Conservation (phyloP, 176 grass and related monocot species). For the Paspalum notatum region DNA sequence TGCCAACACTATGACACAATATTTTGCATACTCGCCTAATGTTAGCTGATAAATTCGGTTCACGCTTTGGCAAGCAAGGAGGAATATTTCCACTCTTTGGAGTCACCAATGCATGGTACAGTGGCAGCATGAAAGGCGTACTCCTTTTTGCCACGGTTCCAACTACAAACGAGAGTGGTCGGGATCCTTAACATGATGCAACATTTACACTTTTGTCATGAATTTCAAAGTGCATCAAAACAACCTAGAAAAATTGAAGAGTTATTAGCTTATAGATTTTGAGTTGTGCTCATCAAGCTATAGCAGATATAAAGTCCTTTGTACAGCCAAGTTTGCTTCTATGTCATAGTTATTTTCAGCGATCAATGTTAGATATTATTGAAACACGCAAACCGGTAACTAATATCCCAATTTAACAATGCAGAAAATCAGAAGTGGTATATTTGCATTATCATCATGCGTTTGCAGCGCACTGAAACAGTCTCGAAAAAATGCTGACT, state of each 20-base stretch:
- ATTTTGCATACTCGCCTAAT: too few species aligned
- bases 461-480: background rate
- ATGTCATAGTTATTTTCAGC: background rate
- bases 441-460: background rate
- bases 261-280: background rate
- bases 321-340: background rate
- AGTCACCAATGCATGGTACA: background rate
- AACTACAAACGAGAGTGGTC: background rate
- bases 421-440: background rate
- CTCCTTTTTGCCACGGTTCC: background rate
- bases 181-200: constrained; percentile 2
- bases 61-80: background rate
- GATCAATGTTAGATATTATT: background rate
- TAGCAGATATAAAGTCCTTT: constrained; percentile 15
- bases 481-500: background rate
- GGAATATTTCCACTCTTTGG: background rate
- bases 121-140: background rate
- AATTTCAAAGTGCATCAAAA: constrained; percentile 3
- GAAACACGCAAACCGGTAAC: background rate
- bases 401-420: background rate
- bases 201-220: background rate
- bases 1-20: too few species aligned
- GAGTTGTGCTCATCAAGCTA: background rate
- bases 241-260: background rate
- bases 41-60: background rate